Conservation (phyloP, 129 eudicot genomes). For the Logfia minima region DNA sequence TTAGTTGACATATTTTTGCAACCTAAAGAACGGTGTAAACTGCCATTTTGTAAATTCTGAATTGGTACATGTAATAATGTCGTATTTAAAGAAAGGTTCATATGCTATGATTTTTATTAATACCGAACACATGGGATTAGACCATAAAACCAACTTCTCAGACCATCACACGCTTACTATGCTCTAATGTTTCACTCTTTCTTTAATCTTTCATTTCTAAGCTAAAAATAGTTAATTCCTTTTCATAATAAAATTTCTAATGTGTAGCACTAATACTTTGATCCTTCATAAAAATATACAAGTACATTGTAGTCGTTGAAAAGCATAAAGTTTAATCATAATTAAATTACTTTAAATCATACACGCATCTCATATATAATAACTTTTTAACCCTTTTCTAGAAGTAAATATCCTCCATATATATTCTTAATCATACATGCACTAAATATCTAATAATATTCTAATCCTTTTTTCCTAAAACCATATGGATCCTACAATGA, state of each 20-base stretch:
- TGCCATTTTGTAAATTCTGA: neutral
- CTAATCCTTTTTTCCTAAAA: conserved; percentile 1
- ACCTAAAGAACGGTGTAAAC: neutral
- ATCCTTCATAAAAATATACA: neutral
- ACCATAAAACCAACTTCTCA: conserved; percentile 2
- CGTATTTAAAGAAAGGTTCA: neutral
- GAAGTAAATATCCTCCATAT: neutral
- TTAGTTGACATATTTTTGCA: neutral
- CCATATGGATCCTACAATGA: conserved; percentile 24
- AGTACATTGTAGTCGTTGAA: neutral
- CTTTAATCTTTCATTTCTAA: neutral
- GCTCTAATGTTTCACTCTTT: neutral
- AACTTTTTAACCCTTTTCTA: neutral
- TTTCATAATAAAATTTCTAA: neutral
- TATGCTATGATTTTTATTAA: neutral
- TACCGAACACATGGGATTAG: neutral
- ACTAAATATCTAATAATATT: neutral
- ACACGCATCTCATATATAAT: neutral
- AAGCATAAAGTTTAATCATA: neutral
- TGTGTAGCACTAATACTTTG: no score
- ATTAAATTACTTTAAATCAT: conserved; percentile 9
- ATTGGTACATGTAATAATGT: neutral
- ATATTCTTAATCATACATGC: conserved; percentile 23
- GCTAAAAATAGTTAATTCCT: neutral
- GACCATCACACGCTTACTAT: neutral